Evolutionary conservation across 768 basidiomycete genomes (phyloP).

Genomic region (Macrocybe gigantea): DNA sequence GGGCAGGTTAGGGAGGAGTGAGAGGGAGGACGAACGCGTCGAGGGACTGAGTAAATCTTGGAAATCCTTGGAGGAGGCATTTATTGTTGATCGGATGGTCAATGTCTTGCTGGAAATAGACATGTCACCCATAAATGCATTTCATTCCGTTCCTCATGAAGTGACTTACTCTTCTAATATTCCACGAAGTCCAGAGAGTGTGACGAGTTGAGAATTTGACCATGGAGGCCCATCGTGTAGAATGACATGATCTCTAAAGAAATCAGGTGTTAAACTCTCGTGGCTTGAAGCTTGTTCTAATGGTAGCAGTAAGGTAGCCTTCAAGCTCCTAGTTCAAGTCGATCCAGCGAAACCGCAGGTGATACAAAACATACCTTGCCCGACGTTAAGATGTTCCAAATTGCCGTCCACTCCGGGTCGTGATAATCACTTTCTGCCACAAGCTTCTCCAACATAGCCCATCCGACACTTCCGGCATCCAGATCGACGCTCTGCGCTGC

Average conservation of each 20-base stretch:
- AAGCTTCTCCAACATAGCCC: constrained; percentile 73
- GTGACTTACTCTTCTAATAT: constrained; percentile 50
- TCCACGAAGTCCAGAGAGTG: constrained; percentile 82
- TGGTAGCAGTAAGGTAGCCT: constrained; percentile 84
- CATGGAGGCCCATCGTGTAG: constrained; percentile 51
- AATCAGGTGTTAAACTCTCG: constrained; percentile 60
- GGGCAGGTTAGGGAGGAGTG: constrained; percentile 52
- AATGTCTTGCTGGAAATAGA: constrained; percentile 28
- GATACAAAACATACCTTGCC: constrained; percentile 51
- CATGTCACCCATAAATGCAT: neutral
- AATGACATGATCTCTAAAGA: constrained; percentile 79
- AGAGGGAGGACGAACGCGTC: constrained; percentile 24
- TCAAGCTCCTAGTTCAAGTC: constrained; percentile 2
- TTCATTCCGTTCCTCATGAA: neutral
- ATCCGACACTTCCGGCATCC: constrained; percentile 59
- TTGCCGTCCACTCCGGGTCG: constrained; percentile 63
- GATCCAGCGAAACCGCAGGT: neutral
- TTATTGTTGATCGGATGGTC: constrained; percentile 37
- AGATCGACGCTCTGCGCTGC: constrained; percentile 66
- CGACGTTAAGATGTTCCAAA: constrained; percentile 57
- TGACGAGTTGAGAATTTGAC: constrained; percentile 52
- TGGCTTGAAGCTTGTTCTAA: constrained; percentile 47
- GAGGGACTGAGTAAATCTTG: constrained; percentile 30
- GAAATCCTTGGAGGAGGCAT: constrained; percentile 34
- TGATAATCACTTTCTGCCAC: constrained; percentile 40